Evolutionary conservation across 495 filamentous ascomycete species (phyloP).

Genomic region (Thozetella sp.): DNA sequence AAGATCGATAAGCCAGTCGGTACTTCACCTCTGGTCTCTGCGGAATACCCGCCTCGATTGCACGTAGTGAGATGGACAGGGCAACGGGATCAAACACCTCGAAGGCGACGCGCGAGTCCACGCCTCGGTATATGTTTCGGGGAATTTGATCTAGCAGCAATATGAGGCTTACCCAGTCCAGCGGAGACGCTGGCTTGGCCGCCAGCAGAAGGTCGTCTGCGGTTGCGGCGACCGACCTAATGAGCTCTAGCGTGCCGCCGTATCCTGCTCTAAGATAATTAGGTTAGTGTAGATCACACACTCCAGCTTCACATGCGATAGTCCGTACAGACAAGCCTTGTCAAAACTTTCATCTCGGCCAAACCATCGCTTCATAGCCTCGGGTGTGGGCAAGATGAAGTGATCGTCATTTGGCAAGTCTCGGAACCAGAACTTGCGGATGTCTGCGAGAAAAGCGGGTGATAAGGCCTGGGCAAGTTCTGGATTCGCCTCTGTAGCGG

Average conservation of each 20-base stretch:
- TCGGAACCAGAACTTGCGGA: constrained; percentile 8
- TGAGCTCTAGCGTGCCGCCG: constrained; percentile 1
- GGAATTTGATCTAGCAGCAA: constrained; percentile 22
- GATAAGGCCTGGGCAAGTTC: neutral
- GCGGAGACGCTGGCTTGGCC: constrained; percentile 3
- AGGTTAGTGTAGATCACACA: too few relatives aligned
- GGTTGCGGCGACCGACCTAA: neutral
- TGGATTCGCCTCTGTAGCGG: neutral
- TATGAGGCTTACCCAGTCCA: constrained; percentile 18
- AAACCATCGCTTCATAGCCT: constrained; percentile 7
- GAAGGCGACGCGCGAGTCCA: constrained; percentile 5
- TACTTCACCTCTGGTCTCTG: constrained; percentile 11
- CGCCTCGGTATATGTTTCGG: constrained; percentile 18
- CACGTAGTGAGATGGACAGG: constrained; percentile 4
- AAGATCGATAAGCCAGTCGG: constrained; percentile 7
- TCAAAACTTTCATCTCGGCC: constrained; percentile 1
- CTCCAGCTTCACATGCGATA: too few relatives aligned
- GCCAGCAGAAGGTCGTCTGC: constrained; percentile 10
- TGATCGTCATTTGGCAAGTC: neutral
- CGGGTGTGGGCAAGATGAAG: constrained; percentile 3
- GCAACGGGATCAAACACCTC: constrained; percentile 9
- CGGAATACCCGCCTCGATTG: constrained; percentile 9
- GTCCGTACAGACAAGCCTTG: neutral
- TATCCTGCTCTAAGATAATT: neutral
- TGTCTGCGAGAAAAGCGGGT: neutral